These are phyloP conservation scores for Penicillium sp. DNA, from an alignment of 2,329 filamentous ascomycete species.

Conservation along the genomic window DNA sequence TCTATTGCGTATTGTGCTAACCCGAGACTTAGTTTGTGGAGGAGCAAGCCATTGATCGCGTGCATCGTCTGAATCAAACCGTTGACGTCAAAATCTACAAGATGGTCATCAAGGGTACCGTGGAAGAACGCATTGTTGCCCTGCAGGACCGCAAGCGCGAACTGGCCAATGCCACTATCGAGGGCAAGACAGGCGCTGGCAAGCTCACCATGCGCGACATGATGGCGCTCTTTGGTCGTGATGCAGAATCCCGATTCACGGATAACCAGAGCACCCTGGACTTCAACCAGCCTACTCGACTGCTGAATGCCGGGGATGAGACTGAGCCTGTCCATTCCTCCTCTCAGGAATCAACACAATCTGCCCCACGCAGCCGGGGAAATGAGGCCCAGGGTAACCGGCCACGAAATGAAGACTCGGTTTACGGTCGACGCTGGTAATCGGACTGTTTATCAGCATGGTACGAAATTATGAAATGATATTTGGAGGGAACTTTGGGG, in stretches of 20 bases:
- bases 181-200: constrained; percentile 70
- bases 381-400: constrained; percentile 21
- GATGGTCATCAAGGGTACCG: constrained; percentile 79
- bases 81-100: constrained; percentile 94
- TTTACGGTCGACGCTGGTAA: constrained; percentile 46
- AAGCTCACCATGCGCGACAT: constrained; percentile 94
- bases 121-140: constrained; percentile 92
- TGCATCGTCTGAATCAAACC: constrained; percentile 96
- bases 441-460: constrained; percentile 12
- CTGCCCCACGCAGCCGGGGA: constrained; percentile 21
- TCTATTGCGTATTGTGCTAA: constrained; percentile 21
- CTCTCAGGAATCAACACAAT: constrained; percentile 11
- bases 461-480: constrained; percentile 9
- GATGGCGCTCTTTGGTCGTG: constrained; percentile 79
- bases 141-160: constrained; percentile 92
- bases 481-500: background rate
- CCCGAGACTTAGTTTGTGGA: constrained; percentile 73
- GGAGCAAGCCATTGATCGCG: constrained; percentile 97
- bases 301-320: constrained; percentile 32
- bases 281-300: constrained; percentile 33
- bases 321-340: constrained; percentile 5
- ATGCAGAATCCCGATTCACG: constrained; percentile 54
- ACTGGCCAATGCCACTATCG: constrained; percentile 87
- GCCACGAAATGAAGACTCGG: constrained; percentile 38
- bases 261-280: constrained; percentile 45